Base-by-base conservation (phyloP, 192 early-diverging fungal genomes). In the Coemansia sp. region DNA sequence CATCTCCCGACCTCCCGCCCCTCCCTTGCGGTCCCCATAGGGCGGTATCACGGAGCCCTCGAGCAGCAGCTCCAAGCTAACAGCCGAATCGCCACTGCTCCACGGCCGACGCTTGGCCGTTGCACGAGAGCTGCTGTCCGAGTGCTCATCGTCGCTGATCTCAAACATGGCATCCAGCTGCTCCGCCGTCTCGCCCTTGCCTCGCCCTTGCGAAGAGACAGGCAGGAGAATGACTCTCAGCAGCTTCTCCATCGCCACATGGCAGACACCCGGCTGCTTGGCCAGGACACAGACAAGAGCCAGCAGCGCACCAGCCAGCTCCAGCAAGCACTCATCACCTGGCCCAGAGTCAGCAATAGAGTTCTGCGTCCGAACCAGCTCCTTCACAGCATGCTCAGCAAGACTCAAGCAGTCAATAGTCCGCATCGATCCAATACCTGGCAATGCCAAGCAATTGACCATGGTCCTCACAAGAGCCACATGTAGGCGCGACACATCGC, bases 311-410 rank as follows among this genome's bases (percentile, higher is more conserved):
- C 58, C 55, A 14, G 68, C 68, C 35, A 79, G 59, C 16, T 21
- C 43, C 28, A 69, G 8, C 69, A 72, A 28, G 4, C 26, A 43
- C 23, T 38, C 31, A 13, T 57, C 61, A 2, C 5, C 13, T 5
- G 2, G 39, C 12, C 48, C 47, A 2, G 25, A 8, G 18, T 42
- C 14, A 7, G 36, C 38, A 8, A 79, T 60, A 20, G 61, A 52
- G 21, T 61, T 57, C 53, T 75, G 78, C 6, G 72, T 61, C 18
- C 28, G 59, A 20, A 56, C 63, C 13, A 76, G 61, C 64, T 81
- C 73, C 12, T 47, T 36, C 13, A 81, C 35, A 37, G 69, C 69
- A 26, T 65, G 38, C 61, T 72, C 78, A 23, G 64, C 39, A 26
- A 76, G 33, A 2, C 61, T 33, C 21, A 64, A 18, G 26, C 50